A percentile compares a stretch with the other conserved stretches of the same genome.
Evolutionary conservation across 306 rosid species (phyloP).

Genomic region (Mucuna pruriens): DNA sequence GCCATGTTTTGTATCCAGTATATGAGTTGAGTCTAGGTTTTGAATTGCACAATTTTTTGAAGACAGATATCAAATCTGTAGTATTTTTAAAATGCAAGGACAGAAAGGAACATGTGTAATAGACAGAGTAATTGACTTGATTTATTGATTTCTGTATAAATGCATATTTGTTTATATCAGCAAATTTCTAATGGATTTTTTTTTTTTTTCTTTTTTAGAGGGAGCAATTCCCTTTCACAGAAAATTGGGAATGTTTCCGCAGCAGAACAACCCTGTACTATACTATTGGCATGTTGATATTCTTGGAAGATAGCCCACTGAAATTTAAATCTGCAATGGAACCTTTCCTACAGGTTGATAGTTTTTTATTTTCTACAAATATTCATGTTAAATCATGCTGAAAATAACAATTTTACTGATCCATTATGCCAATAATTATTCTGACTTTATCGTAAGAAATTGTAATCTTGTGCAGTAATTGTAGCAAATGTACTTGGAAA

Average conservation of each 20-base stretch:
- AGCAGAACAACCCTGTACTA: slow-evolving; percentile 53
- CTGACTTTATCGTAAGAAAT: background rate
- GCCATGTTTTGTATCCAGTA: background rate
- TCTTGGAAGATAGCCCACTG: slow-evolving; percentile 51
- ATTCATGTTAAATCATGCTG: slow-evolving; percentile 6
- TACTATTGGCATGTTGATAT: slow-evolving; percentile 50
- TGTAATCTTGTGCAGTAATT: background rate
- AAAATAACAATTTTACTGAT: background rate
- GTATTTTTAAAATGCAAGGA: slow-evolving; percentile 8
- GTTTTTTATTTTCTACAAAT: slow-evolving; percentile 7
- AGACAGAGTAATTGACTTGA: background rate
- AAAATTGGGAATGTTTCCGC: slow-evolving; percentile 48
- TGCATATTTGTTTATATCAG: background rate
- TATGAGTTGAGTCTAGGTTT: background rate
- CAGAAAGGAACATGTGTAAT: background rate
- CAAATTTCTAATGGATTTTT: background rate
- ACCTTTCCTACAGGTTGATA: slow-evolving; percentile 51
- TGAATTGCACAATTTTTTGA: slow-evolving; percentile 20
- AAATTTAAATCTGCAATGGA: slow-evolving; percentile 57
- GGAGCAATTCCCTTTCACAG: slow-evolving; percentile 48
- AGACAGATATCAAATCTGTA: background rate
- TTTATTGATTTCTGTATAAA: background rate
- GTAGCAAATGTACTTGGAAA: background rate
- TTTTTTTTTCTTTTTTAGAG: slow-evolving; percentile 41
- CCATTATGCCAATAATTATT: background rate